Base-by-base conservation (phyloP, 164 flowering plant species). In the Magnolia sinica region DNA sequence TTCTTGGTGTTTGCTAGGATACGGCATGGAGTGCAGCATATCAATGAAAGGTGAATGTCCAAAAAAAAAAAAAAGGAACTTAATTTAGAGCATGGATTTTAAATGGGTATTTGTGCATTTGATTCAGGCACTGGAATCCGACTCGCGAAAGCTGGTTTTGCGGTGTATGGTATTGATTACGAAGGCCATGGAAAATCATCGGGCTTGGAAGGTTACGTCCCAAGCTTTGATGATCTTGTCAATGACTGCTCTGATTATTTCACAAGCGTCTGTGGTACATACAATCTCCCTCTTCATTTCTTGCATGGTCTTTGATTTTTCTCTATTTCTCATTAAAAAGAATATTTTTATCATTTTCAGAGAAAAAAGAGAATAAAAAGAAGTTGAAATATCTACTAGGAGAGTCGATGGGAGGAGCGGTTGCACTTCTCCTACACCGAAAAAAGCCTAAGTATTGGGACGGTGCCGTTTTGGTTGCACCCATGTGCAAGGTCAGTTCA, bases 331-430 rank as follows among this genome's bases (percentile, higher is more conserved):
- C 27, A 19, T 31, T 23, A 14, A 68, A 9, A 55, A 14, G 0
- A 9, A 55, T 9, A 55, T 55, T n/a, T 52, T 20, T 7, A 1
- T 8, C 19, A 20, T 18, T 72, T 72, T 29, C 74, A 72, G 74
- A 72, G 18, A 52, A 72, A 18, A 72, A 72, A 63, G 73, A 70
- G 24, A 70, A 70, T 79, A 88, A 64, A 76, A 85, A 78, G 61
- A 92, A 87, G 76, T 78, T 82, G 85, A 89, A 94, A 68, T 90
- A 78, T 76, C 71, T 95, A 71, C 10, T 88, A 67, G 99, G 99
- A 63, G 99, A 95, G 77, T 95, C 99, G 29, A 93, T 93, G 99
- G 99, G 99, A 77, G 99, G 99, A 75, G 97, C 97, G 50, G 88
- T 95, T 55, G 88, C 82, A 23, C 85, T 95, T 31, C 82, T 88